These are phyloP conservation scores for Trypanosoma conorhini DNA, from an alignment of 208 protist genomes.

Conservation along the genomic window DNA sequence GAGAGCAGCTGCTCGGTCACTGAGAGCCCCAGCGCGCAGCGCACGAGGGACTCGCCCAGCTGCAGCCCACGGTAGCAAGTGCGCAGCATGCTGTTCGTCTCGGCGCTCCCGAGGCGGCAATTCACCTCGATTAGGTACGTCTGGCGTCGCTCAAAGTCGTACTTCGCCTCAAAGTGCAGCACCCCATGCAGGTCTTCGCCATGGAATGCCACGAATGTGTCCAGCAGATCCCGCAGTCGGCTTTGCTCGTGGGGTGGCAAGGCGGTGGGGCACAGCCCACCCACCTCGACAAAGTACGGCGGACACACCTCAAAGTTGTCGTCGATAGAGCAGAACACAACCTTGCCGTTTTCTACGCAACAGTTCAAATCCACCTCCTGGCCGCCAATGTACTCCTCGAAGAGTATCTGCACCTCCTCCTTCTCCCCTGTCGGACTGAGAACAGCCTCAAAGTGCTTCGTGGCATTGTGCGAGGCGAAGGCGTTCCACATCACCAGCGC, in stretches of 20 bases:
- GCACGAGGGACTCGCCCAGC: constrained; percentile 66
- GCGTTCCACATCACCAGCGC: constrained; percentile 42
- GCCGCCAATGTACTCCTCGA: constrained; percentile 79
- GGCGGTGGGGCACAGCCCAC: constrained; percentile 57
- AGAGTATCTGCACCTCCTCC: constrained; percentile 38
- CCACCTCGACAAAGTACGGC: constrained; percentile 77
- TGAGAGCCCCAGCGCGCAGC: constrained; percentile 55
- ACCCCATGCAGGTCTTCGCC: constrained; percentile 52
- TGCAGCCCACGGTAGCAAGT: constrained; percentile 61
- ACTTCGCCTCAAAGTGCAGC: constrained; percentile 87
- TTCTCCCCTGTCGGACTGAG: not conserved
- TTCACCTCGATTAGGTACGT: constrained; percentile 86
- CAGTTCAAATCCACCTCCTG: constrained; percentile 86
- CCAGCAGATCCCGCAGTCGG: constrained; percentile 50
- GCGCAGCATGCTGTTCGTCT: constrained; percentile 66
- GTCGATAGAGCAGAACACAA: constrained; percentile 68
- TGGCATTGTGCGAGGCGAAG: constrained; percentile 46
- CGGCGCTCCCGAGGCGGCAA: constrained; percentile 78
- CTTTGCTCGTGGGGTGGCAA: constrained; percentile 31
- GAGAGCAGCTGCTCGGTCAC: constrained; percentile 36
- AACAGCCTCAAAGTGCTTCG: constrained; percentile 44
- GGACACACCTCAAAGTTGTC: constrained; percentile 66
- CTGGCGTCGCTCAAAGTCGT: constrained; percentile 38
- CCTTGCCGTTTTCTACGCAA: constrained; percentile 54
- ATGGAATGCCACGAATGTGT: constrained; percentile 35